These are phyloP conservation scores for Cymbopogon flexuosus DNA, from an alignment of 202 grass and related monocot genomes.

Conservation along the genomic window DNA sequence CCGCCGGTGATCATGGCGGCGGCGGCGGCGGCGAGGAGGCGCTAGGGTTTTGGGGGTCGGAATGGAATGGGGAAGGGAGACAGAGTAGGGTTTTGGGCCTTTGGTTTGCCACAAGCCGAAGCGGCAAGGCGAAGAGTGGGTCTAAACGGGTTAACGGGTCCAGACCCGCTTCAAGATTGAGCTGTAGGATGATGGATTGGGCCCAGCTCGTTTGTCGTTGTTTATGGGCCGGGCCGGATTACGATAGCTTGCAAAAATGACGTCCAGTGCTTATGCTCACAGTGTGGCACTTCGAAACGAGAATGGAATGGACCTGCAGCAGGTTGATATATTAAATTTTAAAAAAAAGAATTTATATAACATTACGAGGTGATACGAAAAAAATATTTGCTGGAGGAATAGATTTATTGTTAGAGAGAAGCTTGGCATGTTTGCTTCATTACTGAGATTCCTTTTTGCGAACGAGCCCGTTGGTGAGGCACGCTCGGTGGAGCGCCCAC, in stretches of 20 bases:
- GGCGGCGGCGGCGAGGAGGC: conserved; percentile 16
- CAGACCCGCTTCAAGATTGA: background rate
- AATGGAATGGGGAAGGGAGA: background rate
- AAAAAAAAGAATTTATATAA: too few species aligned
- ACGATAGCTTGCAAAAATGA: background rate
- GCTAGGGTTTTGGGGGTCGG: conserved; percentile 27
- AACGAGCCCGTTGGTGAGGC: too few species aligned
- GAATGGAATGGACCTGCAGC: background rate
- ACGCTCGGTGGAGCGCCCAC: too few species aligned
- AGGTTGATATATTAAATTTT: too few species aligned
- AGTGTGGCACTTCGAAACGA: too few species aligned
- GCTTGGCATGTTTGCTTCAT: too few species aligned
- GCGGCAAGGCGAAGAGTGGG: background rate
- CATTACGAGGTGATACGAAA: too few species aligned
- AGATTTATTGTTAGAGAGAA: too few species aligned
- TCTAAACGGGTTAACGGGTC: conserved; percentile 27
- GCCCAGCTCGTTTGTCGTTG: background rate
- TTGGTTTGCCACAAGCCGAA: background rate
- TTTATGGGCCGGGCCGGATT: background rate
- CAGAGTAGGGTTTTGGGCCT: conserved; percentile 47
- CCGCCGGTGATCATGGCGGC: conserved; percentile 79
- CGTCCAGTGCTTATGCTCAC: too few species aligned
- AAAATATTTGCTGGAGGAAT: too few species aligned
- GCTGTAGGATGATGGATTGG: background rate
- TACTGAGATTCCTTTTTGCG: too few species aligned